phyloP scores from a whole-genome alignment of 2,329 filamentous ascomycete species.

The Penicillium sp. region DNA sequence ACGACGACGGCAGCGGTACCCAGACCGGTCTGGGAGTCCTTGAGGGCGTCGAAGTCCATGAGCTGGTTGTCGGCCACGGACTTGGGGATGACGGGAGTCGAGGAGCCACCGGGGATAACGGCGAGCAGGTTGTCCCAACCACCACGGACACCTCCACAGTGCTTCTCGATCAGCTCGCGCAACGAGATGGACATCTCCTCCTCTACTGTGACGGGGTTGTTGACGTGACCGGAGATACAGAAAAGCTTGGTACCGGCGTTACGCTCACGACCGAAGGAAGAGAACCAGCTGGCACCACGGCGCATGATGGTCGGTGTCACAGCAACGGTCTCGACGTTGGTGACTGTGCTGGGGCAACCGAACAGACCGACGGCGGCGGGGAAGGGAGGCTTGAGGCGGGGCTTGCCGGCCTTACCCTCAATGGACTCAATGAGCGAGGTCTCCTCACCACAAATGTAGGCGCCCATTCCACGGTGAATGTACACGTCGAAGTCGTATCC shows the following conservation, averaged over 20 bases:
- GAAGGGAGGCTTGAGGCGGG: conserved; percentile 97
- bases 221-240: conserved; percentile 97
- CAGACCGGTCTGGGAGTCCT: conserved; percentile 95
- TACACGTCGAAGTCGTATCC: conserved; percentile 98
- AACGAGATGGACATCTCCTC: conserved; percentile 99
- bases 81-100: conserved; percentile 92
- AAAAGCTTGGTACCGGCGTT: conserved; percentile 97
- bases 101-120: conserved; percentile 93
- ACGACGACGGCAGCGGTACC: conserved; percentile 97
- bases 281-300: conserved; percentile 90
- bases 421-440: conserved; percentile 97
- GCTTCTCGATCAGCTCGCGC: conserved; percentile 93
- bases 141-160: conserved; percentile 93
- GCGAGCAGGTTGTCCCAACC: conserved; percentile 98
- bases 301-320: conserved; percentile 95
- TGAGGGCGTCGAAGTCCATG: conserved; percentile 98
- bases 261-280: conserved; percentile 86
- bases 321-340: conserved; percentile 96
- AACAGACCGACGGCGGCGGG: conserved; percentile 96
- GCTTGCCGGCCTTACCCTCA: conserved; percentile 98
- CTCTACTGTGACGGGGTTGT: conserved; percentile 96
- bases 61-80: conserved; percentile 86
- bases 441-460: conserved; percentile 97
- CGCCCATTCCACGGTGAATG: conserved; percentile 92
- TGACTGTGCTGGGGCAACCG: conserved; percentile 94